Percentiles rank a stretch among this genome's conserved stretches.
phyloP scores from a whole-genome alignment of 169 alveolate genomes.

The Plasmodium coatneyi region DNA sequence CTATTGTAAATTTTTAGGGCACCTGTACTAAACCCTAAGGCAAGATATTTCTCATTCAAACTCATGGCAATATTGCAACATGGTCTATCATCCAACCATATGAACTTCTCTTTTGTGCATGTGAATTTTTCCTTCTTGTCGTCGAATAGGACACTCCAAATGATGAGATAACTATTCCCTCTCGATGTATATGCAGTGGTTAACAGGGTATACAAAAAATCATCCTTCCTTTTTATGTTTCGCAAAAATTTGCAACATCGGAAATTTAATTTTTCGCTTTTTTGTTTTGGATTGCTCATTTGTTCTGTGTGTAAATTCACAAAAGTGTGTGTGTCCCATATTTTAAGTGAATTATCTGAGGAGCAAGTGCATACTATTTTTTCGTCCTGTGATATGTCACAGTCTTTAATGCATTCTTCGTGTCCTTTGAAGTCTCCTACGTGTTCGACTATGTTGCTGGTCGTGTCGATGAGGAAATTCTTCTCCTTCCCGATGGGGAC shows the following conservation, averaged over 20 bases:
- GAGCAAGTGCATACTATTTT: conserved; percentile 36
- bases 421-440: conserved; percentile 63
- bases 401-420: conserved; percentile 67
- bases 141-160: conserved; percentile 33
- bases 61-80: conserved; percentile 73
- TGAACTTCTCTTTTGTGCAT: conserved; percentile 21
- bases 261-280: conserved; percentile 60
- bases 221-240: conserved; percentile 5
- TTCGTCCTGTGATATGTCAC: conserved; percentile 64
- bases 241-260: conserved; percentile 71
- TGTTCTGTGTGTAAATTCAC: conserved; percentile 62
- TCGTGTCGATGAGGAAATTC: conserved; percentile 8
- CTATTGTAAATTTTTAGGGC: conserved; percentile 51
- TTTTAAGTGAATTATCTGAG: conserved; percentile 66
- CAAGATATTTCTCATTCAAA: conserved; percentile 52
- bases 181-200: conserved; percentile 60
- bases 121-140: conserved; percentile 53
- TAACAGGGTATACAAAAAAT: conserved; percentile 13
- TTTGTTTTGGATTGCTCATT: conserved; percentile 40
- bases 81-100: conserved; percentile 70
- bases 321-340: conserved; percentile 46
- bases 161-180: conserved; percentile 62
- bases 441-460: conserved; percentile 21
- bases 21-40: conserved; percentile 75
- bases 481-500: not conserved